Conservation (phyloP, 1,284 basidiomycete genomes). For the Golubevia pallescens region DNA sequence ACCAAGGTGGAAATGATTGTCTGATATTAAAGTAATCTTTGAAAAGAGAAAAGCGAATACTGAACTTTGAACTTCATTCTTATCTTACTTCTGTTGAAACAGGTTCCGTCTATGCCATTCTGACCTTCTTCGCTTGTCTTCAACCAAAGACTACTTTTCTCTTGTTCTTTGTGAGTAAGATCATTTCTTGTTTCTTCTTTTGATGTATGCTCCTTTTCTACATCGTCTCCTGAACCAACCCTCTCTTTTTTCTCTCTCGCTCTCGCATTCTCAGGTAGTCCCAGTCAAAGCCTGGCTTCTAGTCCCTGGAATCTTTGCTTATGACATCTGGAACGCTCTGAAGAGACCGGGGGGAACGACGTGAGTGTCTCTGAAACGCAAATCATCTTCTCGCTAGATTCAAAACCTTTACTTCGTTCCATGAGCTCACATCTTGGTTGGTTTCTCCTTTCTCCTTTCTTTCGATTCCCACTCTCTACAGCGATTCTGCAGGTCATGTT, state of each 20-base stretch:
- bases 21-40: too few relatives aligned
- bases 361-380: conserved; percentile 27
- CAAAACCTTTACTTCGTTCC: conserved; percentile 7
- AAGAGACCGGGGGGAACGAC: conserved; percentile 64
- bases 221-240: too few relatives aligned
- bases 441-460: neutral
- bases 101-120: conserved; percentile 43
- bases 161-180: conserved; percentile 30
- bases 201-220: too few relatives aligned
- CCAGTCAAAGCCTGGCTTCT: conserved; percentile 83
- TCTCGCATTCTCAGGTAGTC: too few relatives aligned
- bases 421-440: too few relatives aligned
- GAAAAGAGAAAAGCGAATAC: too few relatives aligned
- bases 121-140: conserved; percentile 36
- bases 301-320: conserved; percentile 77
- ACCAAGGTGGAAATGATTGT: too few relatives aligned
- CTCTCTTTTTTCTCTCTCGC: too few relatives aligned
- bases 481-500: conserved; percentile 79
- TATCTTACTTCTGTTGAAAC: conserved; percentile 2
- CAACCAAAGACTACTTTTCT: conserved; percentile 34
- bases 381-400: conserved; percentile 5
- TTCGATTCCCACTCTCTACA: conserved; percentile 20
- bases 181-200: too few relatives aligned
- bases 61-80: too few relatives aligned
- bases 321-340: conserved; percentile 71